These are phyloP conservation scores for Gypsophila paniculata DNA, from an alignment of 179 eudicot genomes.

Conservation along the genomic window DNA sequence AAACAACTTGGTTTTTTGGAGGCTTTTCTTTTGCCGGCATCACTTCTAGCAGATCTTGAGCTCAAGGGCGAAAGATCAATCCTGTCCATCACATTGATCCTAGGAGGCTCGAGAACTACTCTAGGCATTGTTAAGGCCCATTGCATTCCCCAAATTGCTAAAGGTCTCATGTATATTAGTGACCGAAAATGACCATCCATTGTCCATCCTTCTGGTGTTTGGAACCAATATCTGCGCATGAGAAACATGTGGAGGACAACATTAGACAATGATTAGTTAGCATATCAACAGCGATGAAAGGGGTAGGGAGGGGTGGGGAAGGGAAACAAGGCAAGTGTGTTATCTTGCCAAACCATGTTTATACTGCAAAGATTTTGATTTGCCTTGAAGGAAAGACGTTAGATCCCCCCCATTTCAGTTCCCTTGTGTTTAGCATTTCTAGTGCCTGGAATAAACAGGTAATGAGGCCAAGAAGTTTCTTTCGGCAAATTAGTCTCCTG, in stretches of 20 bases:
- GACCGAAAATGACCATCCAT: constrained; percentile 94
- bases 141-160: constrained; percentile 97
- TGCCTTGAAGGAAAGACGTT: too few relatives aligned
- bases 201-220: constrained; percentile 97
- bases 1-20: constrained; percentile 55
- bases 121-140: constrained; percentile 76
- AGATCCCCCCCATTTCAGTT: too few relatives aligned
- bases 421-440: not conserved
- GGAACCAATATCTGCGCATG: constrained; percentile 71
- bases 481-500: not conserved
- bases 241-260: not conserved
- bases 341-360: too few relatives aligned
- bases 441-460: not conserved
- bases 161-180: constrained; percentile 93
- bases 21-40: constrained; percentile 45
- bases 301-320: not conserved
- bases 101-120: constrained; percentile 69
- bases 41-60: constrained; percentile 34
- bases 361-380: too few relatives aligned
- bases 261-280: not conserved
- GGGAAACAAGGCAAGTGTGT: not conserved
- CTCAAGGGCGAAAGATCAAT: constrained; percentile 39
- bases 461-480: not conserved
- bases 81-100: constrained; percentile 72
- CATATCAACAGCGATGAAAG: too few relatives aligned